Conservation (phyloP, 352 stramenopile species). For the Pythium aquatile region DNA sequence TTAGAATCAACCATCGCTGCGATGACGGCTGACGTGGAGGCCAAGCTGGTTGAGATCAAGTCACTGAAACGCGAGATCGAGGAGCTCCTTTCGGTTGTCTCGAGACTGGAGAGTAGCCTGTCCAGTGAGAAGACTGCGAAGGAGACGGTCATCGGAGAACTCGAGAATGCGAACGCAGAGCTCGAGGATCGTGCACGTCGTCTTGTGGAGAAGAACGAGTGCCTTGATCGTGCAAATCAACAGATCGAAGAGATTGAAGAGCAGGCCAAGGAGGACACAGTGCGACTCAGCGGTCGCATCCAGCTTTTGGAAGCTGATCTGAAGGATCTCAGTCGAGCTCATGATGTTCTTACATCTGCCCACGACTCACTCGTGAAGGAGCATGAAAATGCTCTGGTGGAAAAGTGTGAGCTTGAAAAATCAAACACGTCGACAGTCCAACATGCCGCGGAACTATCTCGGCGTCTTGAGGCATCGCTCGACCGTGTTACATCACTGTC, state of each 20-base stretch:
- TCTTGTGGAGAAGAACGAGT: slow-evolving; percentile 13
- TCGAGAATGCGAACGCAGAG: not conserved
- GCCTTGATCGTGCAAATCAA: slow-evolving; percentile 1
- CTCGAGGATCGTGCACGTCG: slow-evolving; percentile 8
- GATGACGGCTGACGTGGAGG: not conserved
- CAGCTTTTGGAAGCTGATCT: slow-evolving; percentile 21
- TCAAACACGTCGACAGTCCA: not conserved
- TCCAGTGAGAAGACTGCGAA: not conserved
- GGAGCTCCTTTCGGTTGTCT: not conserved
- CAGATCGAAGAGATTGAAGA: slow-evolving; percentile 13
- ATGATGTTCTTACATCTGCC: slow-evolving; percentile 14
- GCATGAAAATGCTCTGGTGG: not conserved
- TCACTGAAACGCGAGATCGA: not conserved
- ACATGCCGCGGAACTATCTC: not conserved
- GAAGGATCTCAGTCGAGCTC: slow-evolving; percentile 16
- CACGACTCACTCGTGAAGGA: slow-evolving; percentile 11
- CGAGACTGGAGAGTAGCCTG: not conserved
- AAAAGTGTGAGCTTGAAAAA: not conserved
- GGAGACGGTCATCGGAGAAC: not conserved
- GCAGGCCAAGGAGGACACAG: slow-evolving; percentile 10
- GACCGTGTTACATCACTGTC: not conserved
- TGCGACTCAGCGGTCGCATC: slow-evolving; percentile 19
- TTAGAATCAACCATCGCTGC: slow-evolving; percentile 1
- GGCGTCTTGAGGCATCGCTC: not conserved
- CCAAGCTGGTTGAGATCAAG: slow-evolving; percentile 9